Evolutionary conservation across 164 flowering plant species (phyloP).

Genomic region (Vitis cinerea): DNA sequence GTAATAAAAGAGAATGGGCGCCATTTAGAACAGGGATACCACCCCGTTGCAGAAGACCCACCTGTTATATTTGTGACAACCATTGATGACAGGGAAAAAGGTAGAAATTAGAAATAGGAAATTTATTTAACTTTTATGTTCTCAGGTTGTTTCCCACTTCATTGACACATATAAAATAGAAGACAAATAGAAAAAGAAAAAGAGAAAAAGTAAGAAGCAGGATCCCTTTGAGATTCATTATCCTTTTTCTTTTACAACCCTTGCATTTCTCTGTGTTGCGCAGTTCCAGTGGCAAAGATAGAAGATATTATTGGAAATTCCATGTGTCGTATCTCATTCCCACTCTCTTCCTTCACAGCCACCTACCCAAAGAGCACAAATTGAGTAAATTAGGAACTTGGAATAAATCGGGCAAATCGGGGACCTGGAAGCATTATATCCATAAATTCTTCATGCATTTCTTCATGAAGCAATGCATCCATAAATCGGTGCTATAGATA

Average conservation of each 20-base stretch:
- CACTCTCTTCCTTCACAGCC: conserved; percentile 42
- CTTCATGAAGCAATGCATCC: neutral
- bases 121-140: conserved; percentile 26
- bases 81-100: conserved; percentile 20
- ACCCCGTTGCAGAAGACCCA: conserved; percentile 13
- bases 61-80: conserved; percentile 11
- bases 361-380: conserved; percentile 24
- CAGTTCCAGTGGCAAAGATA: conserved; percentile 11
- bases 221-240: conserved; percentile 28
- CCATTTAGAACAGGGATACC: neutral
- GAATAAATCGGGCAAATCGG: no score
- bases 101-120: conserved; percentile 10
- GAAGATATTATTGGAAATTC: conserved; percentile 12
- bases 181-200: conserved; percentile 7
- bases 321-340: conserved; percentile 28
- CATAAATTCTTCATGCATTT: neutral
- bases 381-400: conserved; percentile 4
- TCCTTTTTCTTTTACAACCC: conserved; percentile 15
- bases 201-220: conserved; percentile 15
- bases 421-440: neutral
- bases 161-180: conserved; percentile 39
- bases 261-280: conserved; percentile 19
- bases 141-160: conserved; percentile 60
- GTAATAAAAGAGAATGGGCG: neutral
- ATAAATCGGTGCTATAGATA: neutral